Evolutionary conservation across 1,284 basidiomycete genomes (phyloP), one percentile per base, ranked within the genome.

Genomic region (Xerocomus minutiporus): DNA sequence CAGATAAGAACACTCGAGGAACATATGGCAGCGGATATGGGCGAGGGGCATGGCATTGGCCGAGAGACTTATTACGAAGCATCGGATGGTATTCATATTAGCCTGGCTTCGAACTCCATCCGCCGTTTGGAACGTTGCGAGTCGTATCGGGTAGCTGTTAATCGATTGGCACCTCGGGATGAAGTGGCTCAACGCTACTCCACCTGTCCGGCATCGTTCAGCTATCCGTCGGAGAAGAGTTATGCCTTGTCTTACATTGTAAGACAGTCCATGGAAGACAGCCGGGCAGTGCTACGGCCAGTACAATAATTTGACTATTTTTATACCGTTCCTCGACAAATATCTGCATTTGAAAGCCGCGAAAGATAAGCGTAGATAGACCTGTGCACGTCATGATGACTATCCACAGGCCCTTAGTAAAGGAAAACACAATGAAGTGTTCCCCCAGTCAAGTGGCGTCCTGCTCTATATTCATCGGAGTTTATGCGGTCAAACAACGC

Each of bases 1-100:
- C 62, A 65, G 63, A 62, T 63, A 61, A 60, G 51, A 53, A 51
- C 49, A 31, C 12, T 49, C 53, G 28, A 48, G 58, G 62, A 54
- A 53, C 46, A 46, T 56, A 63, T 47, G 52, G 45, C 29, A 53
- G 53, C 58, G 58, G 67, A 66, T 54, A 60, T 72, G 57, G 63
- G 59, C 47, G 50, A 61, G 48, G 60, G 53, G 52, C 31, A 55
- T 56, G 48, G 57, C 45, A 35, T 51, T 50, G 57, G 51, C 45
- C 57, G 58, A 56, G 49, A 54, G 41, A 57, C 49, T 28, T 61
- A 63, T 56, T 59, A 61, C 58, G 56, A 60, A 57, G 56, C 46
- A 9, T 45, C 42, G 45, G 49, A 57, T 50, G 55, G 40, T 29
- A 45, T 68, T 52, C 61, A 60, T 52, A 59, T 60, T 44, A 50